Percentiles rank a stretch among this genome's conserved stretches.
Conservation (phyloP, 1,284 basidiomycete species). For the Kwoniella shivajii region DNA sequence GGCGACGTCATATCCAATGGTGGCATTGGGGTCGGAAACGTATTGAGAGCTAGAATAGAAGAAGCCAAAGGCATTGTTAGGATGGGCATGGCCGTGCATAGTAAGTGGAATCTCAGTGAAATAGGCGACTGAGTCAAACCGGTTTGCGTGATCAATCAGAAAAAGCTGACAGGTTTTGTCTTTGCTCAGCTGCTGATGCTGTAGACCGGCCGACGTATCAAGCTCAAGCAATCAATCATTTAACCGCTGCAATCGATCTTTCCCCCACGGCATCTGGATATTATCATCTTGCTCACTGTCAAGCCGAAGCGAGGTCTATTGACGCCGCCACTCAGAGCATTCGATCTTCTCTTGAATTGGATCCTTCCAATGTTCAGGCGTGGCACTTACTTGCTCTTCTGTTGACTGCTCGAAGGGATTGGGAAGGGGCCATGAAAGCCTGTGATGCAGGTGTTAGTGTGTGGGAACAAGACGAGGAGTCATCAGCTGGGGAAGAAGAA, state of each 20-base stretch:
- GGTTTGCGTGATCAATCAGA: neutral
- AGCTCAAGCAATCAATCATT: slow-evolving; percentile 62
- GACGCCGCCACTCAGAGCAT: slow-evolving; percentile 69
- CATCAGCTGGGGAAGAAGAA: slow-evolving; percentile 28
- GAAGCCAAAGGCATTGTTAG: slow-evolving; percentile 52
- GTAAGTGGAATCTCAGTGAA: slow-evolving; percentile 22
- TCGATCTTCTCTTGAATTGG: slow-evolving; percentile 73
- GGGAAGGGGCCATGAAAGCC: slow-evolving; percentile 74
- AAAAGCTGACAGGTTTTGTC: neutral
- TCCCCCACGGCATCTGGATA: slow-evolving; percentile 65
- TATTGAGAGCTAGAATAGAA: slow-evolving; percentile 40
- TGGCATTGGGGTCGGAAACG: slow-evolving; percentile 5
- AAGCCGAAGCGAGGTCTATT: slow-evolving; percentile 71
- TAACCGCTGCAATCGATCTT: slow-evolving; percentile 61
- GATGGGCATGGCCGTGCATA: slow-evolving; percentile 45
- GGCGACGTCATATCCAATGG: slow-evolving; percentile 37
- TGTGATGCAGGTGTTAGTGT: slow-evolving; percentile 69
- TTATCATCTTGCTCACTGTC: slow-evolving; percentile 78
- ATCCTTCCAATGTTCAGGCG: slow-evolving; percentile 70
- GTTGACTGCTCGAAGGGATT: slow-evolving; percentile 76
- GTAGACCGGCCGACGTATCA: slow-evolving; percentile 65
- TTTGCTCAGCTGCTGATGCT: slow-evolving; percentile 65
- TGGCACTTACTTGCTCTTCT: slow-evolving; percentile 92
- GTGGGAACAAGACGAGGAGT: slow-evolving; percentile 56
- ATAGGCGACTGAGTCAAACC: neutral